Conservation (phyloP, 202 grass and related monocot genomes). For the Cymbopogon flexuosus region DNA sequence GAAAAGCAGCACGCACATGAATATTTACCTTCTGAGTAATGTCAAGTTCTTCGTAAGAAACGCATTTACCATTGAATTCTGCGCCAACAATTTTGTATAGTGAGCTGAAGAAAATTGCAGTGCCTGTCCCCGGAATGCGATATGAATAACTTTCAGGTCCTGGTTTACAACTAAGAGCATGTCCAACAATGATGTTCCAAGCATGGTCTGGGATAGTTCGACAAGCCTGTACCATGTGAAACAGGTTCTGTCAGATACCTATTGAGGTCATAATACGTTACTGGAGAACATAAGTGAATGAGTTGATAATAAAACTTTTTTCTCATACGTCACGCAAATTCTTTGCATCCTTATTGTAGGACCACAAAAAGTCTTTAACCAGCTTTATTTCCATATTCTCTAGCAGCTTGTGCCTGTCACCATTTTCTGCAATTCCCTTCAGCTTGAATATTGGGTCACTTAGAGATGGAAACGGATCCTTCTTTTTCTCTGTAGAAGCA, state of each 20-base stretch:
- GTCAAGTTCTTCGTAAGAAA: background rate
- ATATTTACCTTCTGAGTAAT: background rate
- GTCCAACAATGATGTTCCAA: constrained; percentile 12
- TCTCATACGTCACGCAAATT: background rate
- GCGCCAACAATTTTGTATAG: background rate
- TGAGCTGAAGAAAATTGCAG: background rate
- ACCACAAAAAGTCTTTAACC: background rate
- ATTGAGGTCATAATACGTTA: background rate
- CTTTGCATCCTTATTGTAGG: background rate
- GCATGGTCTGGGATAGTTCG: background rate
- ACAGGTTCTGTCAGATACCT: background rate
- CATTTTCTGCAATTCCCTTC: background rate
- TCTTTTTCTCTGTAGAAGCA: background rate
- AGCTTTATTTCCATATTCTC: background rate
- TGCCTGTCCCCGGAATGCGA: background rate
- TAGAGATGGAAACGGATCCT: background rate
- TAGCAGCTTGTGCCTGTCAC: background rate
- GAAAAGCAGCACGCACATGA: background rate
- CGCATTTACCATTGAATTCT: background rate
- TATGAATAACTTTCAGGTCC: background rate
- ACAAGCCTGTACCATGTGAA: background rate
- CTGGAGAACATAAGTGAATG: background rate
- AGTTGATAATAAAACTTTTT: background rate
- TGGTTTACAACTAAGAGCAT: constrained; percentile 19
- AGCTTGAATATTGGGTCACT: background rate